These are phyloP conservation scores for Xylariaceae sp. DNA, from an alignment of 2,329 filamentous ascomycete species.

Conservation along the genomic window DNA sequence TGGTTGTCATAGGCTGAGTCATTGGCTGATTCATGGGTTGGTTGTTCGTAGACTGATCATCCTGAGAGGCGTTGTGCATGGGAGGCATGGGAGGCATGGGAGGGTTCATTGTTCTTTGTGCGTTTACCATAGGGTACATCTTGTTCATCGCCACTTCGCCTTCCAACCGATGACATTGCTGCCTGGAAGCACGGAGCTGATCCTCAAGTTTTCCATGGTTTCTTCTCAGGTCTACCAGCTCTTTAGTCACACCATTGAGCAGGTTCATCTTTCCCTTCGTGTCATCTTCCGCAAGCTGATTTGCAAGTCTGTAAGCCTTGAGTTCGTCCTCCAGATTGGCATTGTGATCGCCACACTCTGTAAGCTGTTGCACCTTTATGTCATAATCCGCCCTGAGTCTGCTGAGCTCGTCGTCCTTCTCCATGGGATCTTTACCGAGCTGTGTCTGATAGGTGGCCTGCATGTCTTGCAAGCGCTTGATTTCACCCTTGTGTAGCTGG, in stretches of 20 bases:
- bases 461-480: not conserved
- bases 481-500: not conserved
- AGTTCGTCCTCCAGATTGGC: not conserved
- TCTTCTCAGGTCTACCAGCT: not conserved
- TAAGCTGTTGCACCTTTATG: not conserved
- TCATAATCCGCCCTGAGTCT: not conserved
- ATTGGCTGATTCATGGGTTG: too few relatives aligned
- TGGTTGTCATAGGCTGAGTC: too few relatives aligned
- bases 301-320: not conserved
- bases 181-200: too few relatives aligned
- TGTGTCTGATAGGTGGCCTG: not conserved
- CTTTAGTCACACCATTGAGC: not conserved
- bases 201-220: too few relatives aligned
- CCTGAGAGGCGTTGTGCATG: too few relatives aligned
- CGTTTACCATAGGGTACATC: too few relatives aligned
- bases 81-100: too few relatives aligned
- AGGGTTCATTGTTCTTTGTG: too few relatives aligned
- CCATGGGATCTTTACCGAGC: not conserved
- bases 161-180: too few relatives aligned
- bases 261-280: not conserved
- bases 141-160: too few relatives aligned
- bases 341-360: not conserved
- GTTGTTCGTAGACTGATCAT: too few relatives aligned
- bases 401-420: not conserved
- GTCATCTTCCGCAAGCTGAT: not conserved